Evolutionary conservation across 2,329 filamentous ascomycete species (phyloP), one percentile per base, ranked within the genome.

Genomic region (Capronia americana): DNA sequence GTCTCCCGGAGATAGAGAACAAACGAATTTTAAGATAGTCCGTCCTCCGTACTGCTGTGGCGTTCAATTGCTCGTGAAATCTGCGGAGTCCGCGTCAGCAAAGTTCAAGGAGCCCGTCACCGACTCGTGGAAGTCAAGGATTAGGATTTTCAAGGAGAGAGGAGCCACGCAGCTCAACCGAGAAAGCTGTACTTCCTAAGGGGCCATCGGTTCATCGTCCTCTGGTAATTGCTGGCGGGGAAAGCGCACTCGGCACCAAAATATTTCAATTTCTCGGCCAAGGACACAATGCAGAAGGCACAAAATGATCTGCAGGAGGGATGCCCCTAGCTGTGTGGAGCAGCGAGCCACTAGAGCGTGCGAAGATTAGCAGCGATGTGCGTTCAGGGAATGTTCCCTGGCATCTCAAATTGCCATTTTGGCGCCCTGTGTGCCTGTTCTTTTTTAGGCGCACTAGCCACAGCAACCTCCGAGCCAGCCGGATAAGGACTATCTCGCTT

Each of bases 401-500:
- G 24, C 30, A 26, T 28, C 46, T 44, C 58, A 69, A 60, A 66
- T 69, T 69, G 57, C 67, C 63, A 58, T 64, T 55, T 51, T 57
- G 56, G 63, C 34, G 38, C 54, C 57, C 44, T n/a, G n/a, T n/a
- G n/a, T n/a, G n/a, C n/a, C n/a, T 11, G 32, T 26, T 53, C 46
- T n/a, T 32, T 34, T 54, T 62, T 60, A 28, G 55, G 41, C 5
- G 50, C 50, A 58, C 41, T 63, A 63, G 60, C 58, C 55, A 64
- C 41, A 61, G 44, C 57, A 41, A 51, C 20, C 34, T 44, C 58
- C 62, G 57, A 54, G 50, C 54, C 28, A 46, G n/a, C 66, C 63
- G 63, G 62, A 68, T 68, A 60, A 65, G 26, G 58, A 51, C 17
- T 61, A 65, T 68, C 50, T 68, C 66, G 66, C 62, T 63, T 68